Base-by-base conservation (phyloP, 768 basidiomycete species). In the Phanerodontia chrysosporium region DNA sequence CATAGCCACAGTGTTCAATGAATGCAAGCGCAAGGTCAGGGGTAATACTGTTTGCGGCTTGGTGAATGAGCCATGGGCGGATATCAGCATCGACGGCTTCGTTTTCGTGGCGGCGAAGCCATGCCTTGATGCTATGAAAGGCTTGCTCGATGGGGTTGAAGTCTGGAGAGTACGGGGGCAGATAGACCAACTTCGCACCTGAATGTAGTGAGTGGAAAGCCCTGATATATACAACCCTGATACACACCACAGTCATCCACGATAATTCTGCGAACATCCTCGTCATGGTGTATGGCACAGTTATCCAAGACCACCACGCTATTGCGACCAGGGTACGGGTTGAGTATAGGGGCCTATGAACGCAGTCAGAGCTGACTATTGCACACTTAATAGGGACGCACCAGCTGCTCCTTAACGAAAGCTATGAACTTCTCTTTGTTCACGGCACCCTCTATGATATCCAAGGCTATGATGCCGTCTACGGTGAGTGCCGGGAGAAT, bases 261-360 rank as follows among this genome's bases (percentile, higher is more conserved):
- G 25, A 76, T 65, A n/a, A 75, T 60, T 1, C 58, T 32, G 1
- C 67, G 64, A n/a, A 78, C 58, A 4, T 73, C 74, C n/a, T 73
- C 70, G 46, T 70, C 67, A 29, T 78, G 75, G 60, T 79, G 76
- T 49, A 78, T 78, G 1, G 65, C 56, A 49, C 75, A 76, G 58
- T 78, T 78, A 48, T 78, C 72, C 36, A 78, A 56, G 1, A 79
- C 66, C 27, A 78, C 65, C 3, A 76, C 67, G 61, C 76, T 78
- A 13, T 61, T 55, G 8, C 64, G 62, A 2, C 64, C 69, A 0
- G 75, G 75, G 65, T 69, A 79, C 21, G 75, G 75, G 24, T 45
- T 53, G 21, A 58, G 49, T 12, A 32, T 45, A 24, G 58, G 58
- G 9, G 39, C 49, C 58, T 58, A 53, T 14, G 29, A 16, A 32